Evolutionary conservation across 306 rosid genomes (phyloP).

Genomic region (Cercis canadensis): DNA sequence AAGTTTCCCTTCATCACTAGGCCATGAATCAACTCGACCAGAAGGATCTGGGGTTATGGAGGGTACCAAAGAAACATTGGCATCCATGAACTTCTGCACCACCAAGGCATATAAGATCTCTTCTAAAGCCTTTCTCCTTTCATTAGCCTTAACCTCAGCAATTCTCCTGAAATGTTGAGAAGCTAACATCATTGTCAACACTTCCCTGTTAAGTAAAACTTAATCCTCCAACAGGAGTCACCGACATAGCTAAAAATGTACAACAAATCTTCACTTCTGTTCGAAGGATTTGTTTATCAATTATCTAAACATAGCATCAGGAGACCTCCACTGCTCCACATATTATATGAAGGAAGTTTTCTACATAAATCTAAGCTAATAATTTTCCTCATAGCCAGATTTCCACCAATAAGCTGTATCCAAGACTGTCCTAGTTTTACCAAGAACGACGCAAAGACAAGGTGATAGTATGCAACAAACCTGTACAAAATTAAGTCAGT

Average conservation of each 20-base stretch:
- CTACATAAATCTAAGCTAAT: no score
- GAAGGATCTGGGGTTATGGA: conserved; percentile 58
- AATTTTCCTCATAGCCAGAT: background rate
- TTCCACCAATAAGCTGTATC: background rate
- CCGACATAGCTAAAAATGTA: no score
- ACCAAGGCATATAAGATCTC: conserved; percentile 86
- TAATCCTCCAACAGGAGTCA: background rate
- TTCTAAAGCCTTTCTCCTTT: conserved; percentile 77
- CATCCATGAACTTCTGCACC: conserved; percentile 92
- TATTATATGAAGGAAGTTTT: no score
- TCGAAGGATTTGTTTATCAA: no score
- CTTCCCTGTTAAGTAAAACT: background rate
- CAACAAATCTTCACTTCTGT: no score
- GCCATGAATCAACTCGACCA: conserved; percentile 77
- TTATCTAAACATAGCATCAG: no score
- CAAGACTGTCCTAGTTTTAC: background rate
- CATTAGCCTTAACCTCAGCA: conserved; percentile 86
- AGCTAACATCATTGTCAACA: conserved; percentile 24
- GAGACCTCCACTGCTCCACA: no score
- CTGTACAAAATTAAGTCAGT: conserved; percentile 87
- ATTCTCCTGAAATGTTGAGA: conserved; percentile 71
- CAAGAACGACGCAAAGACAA: background rate
- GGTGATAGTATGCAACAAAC: conserved; percentile 39
- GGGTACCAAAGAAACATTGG: conserved; percentile 68
- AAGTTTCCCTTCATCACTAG: conserved; percentile 68